phyloP scores from a whole-genome alignment of 2,329 filamentous ascomycete species.

The Dendrostoma leiphaemia region DNA sequence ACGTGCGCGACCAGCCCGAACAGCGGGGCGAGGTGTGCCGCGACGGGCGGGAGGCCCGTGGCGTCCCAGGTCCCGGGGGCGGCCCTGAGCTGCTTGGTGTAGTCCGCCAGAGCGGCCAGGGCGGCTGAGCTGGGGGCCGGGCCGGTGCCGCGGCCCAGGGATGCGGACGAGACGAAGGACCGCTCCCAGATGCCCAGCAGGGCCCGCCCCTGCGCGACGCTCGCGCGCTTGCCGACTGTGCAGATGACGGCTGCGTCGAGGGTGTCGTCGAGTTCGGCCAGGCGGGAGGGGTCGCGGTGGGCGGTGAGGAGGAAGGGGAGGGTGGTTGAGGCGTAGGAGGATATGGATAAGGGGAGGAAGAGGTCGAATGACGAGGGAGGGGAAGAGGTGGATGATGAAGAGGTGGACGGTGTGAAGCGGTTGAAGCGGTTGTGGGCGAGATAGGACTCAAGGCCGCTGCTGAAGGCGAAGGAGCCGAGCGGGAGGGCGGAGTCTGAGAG shows the following conservation, averaged over 20 bases:
- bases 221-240: constrained; percentile 75
- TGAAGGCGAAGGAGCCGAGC: constrained; percentile 84
- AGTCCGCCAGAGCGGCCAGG: constrained; percentile 15
- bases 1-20: constrained; percentile 65
- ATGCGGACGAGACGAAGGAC: constrained; percentile 50
- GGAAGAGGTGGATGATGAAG: constrained; percentile 22
- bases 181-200: constrained; percentile 75
- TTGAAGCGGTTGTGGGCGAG: constrained; percentile 60
- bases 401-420: constrained; percentile 1
- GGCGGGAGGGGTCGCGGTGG: constrained; percentile 50
- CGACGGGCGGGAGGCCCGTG: constrained; percentile 39
- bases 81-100: constrained; percentile 8
- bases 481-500: constrained; percentile 80
- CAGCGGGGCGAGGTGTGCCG: constrained; percentile 69
- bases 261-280: constrained; percentile 66
- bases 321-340: constrained; percentile 68
- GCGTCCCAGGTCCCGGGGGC: constrained; percentile 5
- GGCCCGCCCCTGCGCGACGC: constrained; percentile 72
- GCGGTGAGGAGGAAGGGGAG: constrained; percentile 74
- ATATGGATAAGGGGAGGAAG: constrained; percentile 70
- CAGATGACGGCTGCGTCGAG: constrained; percentile 76
- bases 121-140: constrained; percentile 12
- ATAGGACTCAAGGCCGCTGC: constrained; percentile 78
- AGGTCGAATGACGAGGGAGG: constrained; percentile 51
- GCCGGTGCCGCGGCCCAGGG: constrained; percentile 14